These are phyloP conservation scores for Fusarium falciforme DNA, from an alignment of 2,329 filamentous ascomycete species.

Conservation along the genomic window DNA sequence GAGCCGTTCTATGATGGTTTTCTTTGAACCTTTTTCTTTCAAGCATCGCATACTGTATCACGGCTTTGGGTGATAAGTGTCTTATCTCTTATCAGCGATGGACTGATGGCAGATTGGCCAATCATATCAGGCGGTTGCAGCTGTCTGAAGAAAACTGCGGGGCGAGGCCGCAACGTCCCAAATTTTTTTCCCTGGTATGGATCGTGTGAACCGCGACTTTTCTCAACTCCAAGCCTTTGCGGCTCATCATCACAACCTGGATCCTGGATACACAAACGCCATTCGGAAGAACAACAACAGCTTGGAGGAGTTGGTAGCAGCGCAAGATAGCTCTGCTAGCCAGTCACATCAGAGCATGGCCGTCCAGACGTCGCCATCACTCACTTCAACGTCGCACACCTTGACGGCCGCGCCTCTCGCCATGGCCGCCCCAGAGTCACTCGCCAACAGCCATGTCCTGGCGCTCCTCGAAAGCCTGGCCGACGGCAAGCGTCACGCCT, in stretches of 20 bases:
- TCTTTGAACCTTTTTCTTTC: not conserved
- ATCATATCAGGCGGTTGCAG: constrained; percentile 5
- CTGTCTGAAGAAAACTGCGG: constrained; percentile 26
- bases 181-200: constrained; percentile 41
- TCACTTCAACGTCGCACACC: constrained; percentile 74
- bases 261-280: not conserved
- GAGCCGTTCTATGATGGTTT: not conserved
- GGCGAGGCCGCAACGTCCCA: constrained; percentile 36
- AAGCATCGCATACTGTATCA: not conserved
- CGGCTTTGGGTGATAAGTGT: not conserved
- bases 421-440: constrained; percentile 54
- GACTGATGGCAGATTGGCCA: constrained; percentile 31
- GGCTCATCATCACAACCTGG: constrained; percentile 6
- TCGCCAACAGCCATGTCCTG: constrained; percentile 52
- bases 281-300: not conserved
- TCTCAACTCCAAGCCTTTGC: constrained; percentile 29
- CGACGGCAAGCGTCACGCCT: constrained; percentile 73
- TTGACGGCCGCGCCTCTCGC: constrained; percentile 63
- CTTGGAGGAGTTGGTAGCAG: constrained; percentile 4
- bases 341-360: constrained; percentile 48
- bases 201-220: constrained; percentile 20
- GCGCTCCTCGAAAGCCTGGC: constrained; percentile 68
- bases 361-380: constrained; percentile 64
- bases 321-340: constrained; percentile 27
- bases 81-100: constrained; percentile 33